A percentile compares a stretch with the other conserved stretches of the same genome.
Evolutionary conservation across 176 grass and related monocot genomes (phyloP).

Genomic region (Echinochloa phyllopogon): DNA sequence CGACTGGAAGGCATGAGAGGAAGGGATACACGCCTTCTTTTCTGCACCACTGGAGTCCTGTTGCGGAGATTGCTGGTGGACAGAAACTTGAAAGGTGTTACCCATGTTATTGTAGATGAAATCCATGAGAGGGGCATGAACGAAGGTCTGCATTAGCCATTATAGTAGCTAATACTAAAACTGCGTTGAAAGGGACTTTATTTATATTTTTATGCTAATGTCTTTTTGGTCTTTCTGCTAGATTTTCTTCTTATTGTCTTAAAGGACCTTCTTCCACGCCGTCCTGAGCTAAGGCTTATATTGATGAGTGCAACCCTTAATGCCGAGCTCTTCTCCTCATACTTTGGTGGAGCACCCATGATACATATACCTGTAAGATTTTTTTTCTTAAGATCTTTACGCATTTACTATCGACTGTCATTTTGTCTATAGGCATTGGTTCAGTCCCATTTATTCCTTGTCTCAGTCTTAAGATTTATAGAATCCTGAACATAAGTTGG

Average conservation of each 20-base stretch:
- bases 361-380: conserved; percentile 93
- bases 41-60: conserved; percentile 97
- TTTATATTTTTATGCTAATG: conserved; percentile 27
- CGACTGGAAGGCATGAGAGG: conserved; percentile 97
- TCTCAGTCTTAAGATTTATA: conserved; percentile 1
- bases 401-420: background rate
- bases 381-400: conserved; percentile 18
- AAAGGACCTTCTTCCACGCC: conserved; percentile 88
- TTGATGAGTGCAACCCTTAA: conserved; percentile 99
- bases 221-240: conserved; percentile 44
- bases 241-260: conserved; percentile 99
- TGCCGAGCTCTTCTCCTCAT: conserved; percentile 96
- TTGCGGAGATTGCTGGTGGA: conserved; percentile 92
- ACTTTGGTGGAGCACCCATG: conserved; percentile 94
- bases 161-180: background rate
- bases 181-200: background rate
- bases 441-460: conserved; percentile 6
- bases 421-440: conserved; percentile 7
- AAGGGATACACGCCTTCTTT: conserved; percentile 88
- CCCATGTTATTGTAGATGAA: conserved; percentile 97
- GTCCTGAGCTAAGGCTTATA: conserved; percentile 88
- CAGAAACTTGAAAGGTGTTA: conserved; percentile 90
- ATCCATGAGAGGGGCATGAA: conserved; percentile 99
- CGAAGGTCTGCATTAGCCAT: conserved; percentile 69
- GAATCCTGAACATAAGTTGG: background rate